These are phyloP conservation scores for Usnea hakonensis DNA, from an alignment of 495 filamentous ascomycete genomes.

Conservation along the genomic window DNA sequence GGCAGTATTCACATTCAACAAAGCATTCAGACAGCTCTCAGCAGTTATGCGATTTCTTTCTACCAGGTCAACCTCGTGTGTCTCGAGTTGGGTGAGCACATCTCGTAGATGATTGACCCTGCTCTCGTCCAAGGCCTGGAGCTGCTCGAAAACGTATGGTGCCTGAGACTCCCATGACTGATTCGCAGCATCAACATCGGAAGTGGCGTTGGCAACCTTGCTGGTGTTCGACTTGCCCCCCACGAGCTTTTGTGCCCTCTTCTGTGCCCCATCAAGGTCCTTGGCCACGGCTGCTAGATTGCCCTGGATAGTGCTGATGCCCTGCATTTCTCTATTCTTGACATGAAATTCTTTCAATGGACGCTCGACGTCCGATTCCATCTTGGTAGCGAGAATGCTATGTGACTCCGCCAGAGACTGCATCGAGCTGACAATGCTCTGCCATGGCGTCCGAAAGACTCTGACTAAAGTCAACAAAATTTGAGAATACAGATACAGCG, in stretches of 20 bases:
- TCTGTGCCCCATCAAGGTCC: conserved; percentile 75
- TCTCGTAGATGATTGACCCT: conserved; percentile 88
- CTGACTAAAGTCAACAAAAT: conserved; percentile 39
- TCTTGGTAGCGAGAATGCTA: conserved; percentile 68
- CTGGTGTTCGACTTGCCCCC: conserved; percentile 70
- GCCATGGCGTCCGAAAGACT: conserved; percentile 87
- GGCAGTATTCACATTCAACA: conserved; percentile 80
- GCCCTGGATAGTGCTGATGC: conserved; percentile 72
- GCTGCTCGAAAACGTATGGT: conserved; percentile 88
- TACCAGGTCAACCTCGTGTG: conserved; percentile 83
- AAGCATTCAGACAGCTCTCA: conserved; percentile 71
- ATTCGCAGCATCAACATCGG: conserved; percentile 65
- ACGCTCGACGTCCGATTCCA: conserved; percentile 85
- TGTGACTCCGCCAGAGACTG: conserved; percentile 79
- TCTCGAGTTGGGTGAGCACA: conserved; percentile 84
- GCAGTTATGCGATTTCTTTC: conserved; percentile 68
- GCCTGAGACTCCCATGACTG: conserved; percentile 93
- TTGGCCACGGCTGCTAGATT: conserved; percentile 76
- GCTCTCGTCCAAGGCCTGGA: conserved; percentile 85
- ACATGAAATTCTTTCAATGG: conserved; percentile 66
- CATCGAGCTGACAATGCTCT: conserved; percentile 74
- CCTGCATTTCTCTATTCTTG: conserved; percentile 74
- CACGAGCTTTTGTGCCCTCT: conserved; percentile 83
- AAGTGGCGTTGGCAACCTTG: conserved; percentile 68
- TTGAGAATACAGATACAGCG: conserved; percentile 11